Conservation (phyloP, 805 yeast species). For the Komagataella phaffii region DNA sequence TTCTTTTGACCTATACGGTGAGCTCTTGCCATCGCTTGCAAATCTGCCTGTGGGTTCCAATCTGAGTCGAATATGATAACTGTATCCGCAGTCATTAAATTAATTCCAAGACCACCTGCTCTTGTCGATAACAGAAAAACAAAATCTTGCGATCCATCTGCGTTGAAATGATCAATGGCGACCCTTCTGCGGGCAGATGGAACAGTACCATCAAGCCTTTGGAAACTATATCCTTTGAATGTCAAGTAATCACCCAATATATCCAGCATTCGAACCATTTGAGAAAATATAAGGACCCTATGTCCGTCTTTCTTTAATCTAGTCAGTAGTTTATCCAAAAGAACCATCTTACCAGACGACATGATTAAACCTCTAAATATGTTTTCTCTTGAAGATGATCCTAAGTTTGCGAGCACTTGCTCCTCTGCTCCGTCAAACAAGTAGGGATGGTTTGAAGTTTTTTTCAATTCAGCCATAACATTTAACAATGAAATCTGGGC, state of each 20-base stretch:
- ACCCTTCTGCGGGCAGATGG: slow-evolving; percentile 89
- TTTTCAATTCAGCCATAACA: slow-evolving; percentile 90
- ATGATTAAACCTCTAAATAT: slow-evolving; percentile 82
- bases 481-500: slow-evolving; percentile 79
- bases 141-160: slow-evolving; percentile 86
- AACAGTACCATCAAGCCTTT: slow-evolving; percentile 91
- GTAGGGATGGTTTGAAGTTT: slow-evolving; percentile 96
- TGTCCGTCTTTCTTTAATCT: slow-evolving; percentile 89
- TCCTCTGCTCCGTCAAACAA: slow-evolving; percentile 89
- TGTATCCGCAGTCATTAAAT: slow-evolving; percentile 98
- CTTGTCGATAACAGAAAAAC: slow-evolving; percentile 84
- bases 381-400: slow-evolving; percentile 55
- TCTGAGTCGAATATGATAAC: slow-evolving; percentile 96
- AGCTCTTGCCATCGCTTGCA: slow-evolving; percentile 99
- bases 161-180: slow-evolving; percentile 92
- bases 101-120: slow-evolving; percentile 98
- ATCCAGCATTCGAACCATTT: slow-evolving; percentile 95
- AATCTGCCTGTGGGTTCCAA: slow-evolving; percentile 99
- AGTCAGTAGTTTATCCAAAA: slow-evolving; percentile 77
- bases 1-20: slow-evolving; percentile 99
- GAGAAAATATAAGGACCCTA: slow-evolving; percentile 87
- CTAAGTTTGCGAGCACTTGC: slow-evolving; percentile 54
- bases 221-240: slow-evolving; percentile 79
- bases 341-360: slow-evolving; percentile 98
- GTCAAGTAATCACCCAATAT: slow-evolving; percentile 87